Evolutionary conservation across 306 rosid genomes (phyloP).

Genomic region (Rosa persica): DNA sequence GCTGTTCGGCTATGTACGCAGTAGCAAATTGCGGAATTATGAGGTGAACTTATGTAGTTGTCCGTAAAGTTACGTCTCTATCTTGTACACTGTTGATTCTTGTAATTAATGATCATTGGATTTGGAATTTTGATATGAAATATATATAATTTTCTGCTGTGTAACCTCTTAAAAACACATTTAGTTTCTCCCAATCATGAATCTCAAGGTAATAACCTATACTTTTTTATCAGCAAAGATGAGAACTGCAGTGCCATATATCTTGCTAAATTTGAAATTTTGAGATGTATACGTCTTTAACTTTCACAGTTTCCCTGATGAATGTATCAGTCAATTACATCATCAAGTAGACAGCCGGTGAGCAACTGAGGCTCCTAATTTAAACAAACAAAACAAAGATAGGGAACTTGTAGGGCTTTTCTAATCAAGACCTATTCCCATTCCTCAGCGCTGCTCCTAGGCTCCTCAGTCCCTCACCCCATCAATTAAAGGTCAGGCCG

Average conservation of each 20-base stretch:
- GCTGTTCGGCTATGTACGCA: conserved; percentile 43
- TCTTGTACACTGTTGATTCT: conserved; percentile 22
- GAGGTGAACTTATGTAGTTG: conserved; percentile 30
- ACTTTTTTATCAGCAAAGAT: not conserved
- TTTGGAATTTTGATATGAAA: conserved; percentile 21
- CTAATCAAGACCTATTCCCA: not conserved
- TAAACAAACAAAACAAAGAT: not conserved
- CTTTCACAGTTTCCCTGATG: not conserved
- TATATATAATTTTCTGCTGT: not conserved
- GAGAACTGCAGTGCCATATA: too few relatives aligned
- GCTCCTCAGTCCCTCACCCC: too few relatives aligned
- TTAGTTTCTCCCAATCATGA: not conserved
- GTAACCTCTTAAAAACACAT: not conserved
- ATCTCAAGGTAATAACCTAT: not conserved
- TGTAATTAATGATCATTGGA: conserved; percentile 38
- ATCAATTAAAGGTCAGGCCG: not conserved
- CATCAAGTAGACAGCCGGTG: not conserved
- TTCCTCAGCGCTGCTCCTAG: not conserved
- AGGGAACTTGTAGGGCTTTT: not conserved
- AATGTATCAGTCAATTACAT: not conserved
- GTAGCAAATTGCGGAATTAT: conserved; percentile 29
- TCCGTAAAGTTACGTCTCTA: conserved; percentile 10
- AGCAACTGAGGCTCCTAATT: not conserved
- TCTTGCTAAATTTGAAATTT: not conserved
- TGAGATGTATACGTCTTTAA: not conserved